Conservation (phyloP, 352 stramenopile genomes). For the Phytopythium delawarense region DNA sequence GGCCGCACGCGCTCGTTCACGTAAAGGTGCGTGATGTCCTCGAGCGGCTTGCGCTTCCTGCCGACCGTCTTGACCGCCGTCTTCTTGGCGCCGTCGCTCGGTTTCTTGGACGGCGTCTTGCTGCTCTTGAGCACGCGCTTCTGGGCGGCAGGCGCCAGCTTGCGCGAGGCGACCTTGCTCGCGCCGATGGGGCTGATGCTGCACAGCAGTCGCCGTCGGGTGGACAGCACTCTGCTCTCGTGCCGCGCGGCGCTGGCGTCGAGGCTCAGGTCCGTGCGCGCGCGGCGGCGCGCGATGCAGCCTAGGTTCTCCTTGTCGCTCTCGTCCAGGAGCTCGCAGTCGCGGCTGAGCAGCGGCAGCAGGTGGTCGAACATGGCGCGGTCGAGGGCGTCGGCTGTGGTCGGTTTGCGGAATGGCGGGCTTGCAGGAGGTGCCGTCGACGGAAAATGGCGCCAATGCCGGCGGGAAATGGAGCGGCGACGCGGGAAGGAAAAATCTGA, state of each 20-base stretch:
- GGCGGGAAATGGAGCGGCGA: not conserved
- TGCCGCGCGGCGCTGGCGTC: not conserved
- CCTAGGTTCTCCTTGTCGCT: constrained; percentile 72
- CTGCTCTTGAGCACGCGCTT: constrained; percentile 20
- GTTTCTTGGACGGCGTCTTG: constrained; percentile 21
- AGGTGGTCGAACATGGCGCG: constrained; percentile 35
- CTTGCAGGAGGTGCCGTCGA: too few relatives aligned
- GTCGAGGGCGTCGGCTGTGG: not conserved
- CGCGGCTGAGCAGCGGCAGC: constrained; percentile 34
- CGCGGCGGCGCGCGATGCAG: constrained; percentile 37
- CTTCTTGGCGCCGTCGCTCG: constrained; percentile 8
- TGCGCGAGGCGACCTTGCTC: constrained; percentile 15
- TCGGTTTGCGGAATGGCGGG: constrained; percentile 1
- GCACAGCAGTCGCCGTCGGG: constrained; percentile 19
- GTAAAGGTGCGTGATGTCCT: constrained; percentile 69
- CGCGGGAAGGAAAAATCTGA: not conserved
- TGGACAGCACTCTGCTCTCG: constrained; percentile 1
- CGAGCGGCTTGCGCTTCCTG: constrained; percentile 40
- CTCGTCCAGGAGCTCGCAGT: constrained; percentile 39
- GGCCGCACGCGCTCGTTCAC: constrained; percentile 27
- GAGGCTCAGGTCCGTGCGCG: not conserved
- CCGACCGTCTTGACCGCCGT: constrained; percentile 19
- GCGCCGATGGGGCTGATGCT: constrained; percentile 9
- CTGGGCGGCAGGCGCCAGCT: constrained; percentile 10
- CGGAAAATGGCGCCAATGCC: constrained; percentile 6